Evolutionary conservation across 2,329 filamentous ascomycete genomes (phyloP).

Genomic region (Clonostachys rosea): DNA sequence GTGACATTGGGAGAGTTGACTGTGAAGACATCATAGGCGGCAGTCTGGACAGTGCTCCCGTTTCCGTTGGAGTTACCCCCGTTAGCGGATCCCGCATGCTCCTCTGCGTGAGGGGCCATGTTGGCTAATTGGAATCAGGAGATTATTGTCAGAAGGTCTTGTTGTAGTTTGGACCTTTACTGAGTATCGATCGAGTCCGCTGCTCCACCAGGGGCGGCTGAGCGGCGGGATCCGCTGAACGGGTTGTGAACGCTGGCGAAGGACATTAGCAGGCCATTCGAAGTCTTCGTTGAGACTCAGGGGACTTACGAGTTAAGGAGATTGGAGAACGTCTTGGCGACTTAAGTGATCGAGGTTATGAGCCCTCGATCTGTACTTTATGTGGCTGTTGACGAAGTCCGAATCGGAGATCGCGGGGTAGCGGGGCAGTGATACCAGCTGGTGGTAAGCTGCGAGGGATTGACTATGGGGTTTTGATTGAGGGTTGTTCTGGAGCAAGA

Average conservation of each 20-base stretch:
- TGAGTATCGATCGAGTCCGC: constrained; percentile 59
- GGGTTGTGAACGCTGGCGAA: constrained; percentile 77
- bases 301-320: constrained; percentile 85
- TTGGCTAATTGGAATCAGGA: constrained; percentile 7
- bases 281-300: no score
- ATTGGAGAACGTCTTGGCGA: constrained; percentile 98
- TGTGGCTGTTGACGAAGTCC: neutral
- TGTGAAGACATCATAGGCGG: constrained; percentile 64
- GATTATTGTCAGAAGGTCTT: constrained; percentile 5
- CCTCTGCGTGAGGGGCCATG: constrained; percentile 92
- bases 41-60: constrained; percentile 29
- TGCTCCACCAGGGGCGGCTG: constrained; percentile 81
- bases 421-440: neutral
- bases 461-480: neutral
- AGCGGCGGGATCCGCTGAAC: constrained; percentile 94
- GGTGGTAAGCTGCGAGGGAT: no score
- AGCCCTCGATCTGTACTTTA: constrained; percentile 40
- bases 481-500: neutral
- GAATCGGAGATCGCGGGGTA: constrained; percentile 1
- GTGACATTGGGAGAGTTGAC: constrained; percentile 90
- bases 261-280: neutral
- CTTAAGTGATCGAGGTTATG: constrained; percentile 49
- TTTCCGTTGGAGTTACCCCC: constrained; percentile 45
- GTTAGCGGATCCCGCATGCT: constrained; percentile 48
- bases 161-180: constrained; percentile 38